Base-by-base conservation (phyloP, 2,329 filamentous ascomycete genomes). In the Lasiodiplodia sp. region DNA sequence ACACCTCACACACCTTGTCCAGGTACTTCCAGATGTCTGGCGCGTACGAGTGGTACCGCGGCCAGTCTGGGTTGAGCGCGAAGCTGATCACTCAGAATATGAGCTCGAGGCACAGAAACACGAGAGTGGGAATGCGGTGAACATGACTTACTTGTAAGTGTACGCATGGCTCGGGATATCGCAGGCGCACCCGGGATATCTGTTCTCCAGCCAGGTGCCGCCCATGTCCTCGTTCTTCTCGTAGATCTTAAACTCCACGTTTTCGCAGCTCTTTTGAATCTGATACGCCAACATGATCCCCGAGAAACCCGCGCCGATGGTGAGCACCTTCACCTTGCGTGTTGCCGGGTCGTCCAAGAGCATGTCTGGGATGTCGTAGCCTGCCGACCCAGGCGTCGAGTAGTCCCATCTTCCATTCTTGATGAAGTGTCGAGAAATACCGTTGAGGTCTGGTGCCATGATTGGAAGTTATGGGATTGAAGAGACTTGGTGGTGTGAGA, bases 11-110 rank as follows among this genome's bases (percentile, higher is more conserved):
- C 18, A 86, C 82, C 70, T 83, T 83, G 67, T 82, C 74, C 0
- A 86, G 78, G 69, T 86, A 86, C 55, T 80, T 78, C 74, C 81
- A 82, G 67, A 85, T 85, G 64, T 85, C 83, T 1, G 79, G 77
- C 1, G 81, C 78, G 71, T 82, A 81, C 10, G 80, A 82, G 72
- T 82, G 84, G 77, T 82, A 83, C 6, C 79, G 77, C 3, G 82
- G 80, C 83, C 82, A 85, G 70, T 85, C 82, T 1, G 82, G 81
- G 62, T 83, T 82, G 40, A 80, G 75, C 1, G 80, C 82, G 70
- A 82, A 84, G 66, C 78, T 60, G 21, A 23, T 4, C 10, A 11
- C 23, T 37, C 62, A 65, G 60, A 14, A 28, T 28, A 16, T 40
- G 8, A 34, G 31, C 31, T 34, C 2, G 31, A 10, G 31, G 31